phyloP scores from a whole-genome alignment of 208 protist genomes.

The Angomonas deanei region DNA sequence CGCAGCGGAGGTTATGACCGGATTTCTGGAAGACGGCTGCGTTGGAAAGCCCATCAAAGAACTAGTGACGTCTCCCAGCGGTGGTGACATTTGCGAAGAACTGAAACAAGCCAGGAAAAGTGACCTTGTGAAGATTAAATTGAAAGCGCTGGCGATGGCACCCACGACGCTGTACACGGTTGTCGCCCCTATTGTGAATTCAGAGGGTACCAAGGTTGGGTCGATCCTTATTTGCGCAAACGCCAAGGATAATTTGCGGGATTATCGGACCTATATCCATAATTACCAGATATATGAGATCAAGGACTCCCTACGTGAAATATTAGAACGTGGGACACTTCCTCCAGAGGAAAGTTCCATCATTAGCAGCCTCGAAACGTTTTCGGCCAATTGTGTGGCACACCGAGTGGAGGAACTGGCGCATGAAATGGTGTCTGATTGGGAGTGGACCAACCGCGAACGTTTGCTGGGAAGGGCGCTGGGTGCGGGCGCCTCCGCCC shows the following conservation, averaged over 20 bases:
- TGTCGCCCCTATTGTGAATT: constrained; percentile 61
- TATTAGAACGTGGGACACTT: constrained; percentile 36
- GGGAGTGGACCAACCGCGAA: constrained; percentile 87
- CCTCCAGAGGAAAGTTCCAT: constrained; percentile 27
- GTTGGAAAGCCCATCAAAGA: constrained; percentile 82
- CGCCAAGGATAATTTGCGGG: constrained; percentile 70
- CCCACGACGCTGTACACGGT: constrained; percentile 73
- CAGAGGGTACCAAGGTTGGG: constrained; percentile 45
- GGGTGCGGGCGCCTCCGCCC: constrained; percentile 24
- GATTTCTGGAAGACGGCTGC: constrained; percentile 74
- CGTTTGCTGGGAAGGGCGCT: constrained; percentile 68
- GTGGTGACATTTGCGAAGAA: constrained; percentile 34
- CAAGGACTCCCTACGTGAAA: constrained; percentile 29
- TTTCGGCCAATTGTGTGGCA: constrained; percentile 42
- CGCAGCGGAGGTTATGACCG: constrained; percentile 80
- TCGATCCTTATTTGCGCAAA: constrained; percentile 85
- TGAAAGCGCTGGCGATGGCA: constrained; percentile 66
- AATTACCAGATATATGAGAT: constrained; percentile 68
- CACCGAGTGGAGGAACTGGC: constrained; percentile 59
- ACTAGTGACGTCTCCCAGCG: constrained; percentile 60
- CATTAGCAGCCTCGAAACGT: constrained; percentile 35
- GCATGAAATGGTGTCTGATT: constrained; percentile 76
- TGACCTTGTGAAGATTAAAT: constrained; percentile 67
- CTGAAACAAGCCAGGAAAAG: constrained; percentile 30
- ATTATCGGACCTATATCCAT: constrained; percentile 76